These are phyloP conservation scores for Trichophyton verrucosum DNA, from an alignment of 2,329 filamentous ascomycete species.

Conservation along the genomic window DNA sequence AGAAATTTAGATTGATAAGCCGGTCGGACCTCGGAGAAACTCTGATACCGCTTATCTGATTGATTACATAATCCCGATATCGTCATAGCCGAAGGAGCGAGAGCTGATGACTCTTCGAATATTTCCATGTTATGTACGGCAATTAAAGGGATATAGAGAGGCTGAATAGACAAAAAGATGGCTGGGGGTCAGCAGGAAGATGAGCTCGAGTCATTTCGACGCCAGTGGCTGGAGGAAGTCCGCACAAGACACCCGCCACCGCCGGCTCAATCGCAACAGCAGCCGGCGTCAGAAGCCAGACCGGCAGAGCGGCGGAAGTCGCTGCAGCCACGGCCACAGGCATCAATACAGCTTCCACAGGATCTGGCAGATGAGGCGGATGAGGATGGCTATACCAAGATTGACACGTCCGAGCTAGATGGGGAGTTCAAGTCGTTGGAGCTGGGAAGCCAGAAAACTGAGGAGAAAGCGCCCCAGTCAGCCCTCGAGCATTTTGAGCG, in stretches of 20 bases:
- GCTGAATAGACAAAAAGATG: neutral
- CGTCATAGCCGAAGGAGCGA: neutral
- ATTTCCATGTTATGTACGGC: too few relatives aligned
- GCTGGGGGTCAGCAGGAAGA: neutral
- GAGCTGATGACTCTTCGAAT: neutral
- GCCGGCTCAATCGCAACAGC: too few relatives aligned
- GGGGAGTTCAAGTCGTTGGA: slow-evolving; percentile 28
- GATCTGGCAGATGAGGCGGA: neutral
- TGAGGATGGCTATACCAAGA: slow-evolving; percentile 10
- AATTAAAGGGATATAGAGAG: neutral
- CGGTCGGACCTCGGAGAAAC: neutral
- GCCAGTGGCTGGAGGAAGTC: slow-evolving; percentile 77
- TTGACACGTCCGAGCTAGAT: slow-evolving; percentile 18
- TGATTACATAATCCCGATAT: neutral
- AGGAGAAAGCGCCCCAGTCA: slow-evolving; percentile 49
- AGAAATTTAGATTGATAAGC: slow-evolving; percentile 2
- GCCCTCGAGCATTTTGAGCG: slow-evolving; percentile 88
- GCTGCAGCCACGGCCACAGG: neutral
- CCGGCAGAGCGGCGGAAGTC: slow-evolving; percentile 10
- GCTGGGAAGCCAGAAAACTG: slow-evolving; percentile 18
- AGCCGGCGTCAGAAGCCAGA: slow-evolving; percentile 9
- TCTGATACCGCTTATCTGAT: neutral
- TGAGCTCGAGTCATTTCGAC: slow-evolving; percentile 76
- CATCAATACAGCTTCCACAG: slow-evolving; percentile 4
- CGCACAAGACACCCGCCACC: slow-evolving; percentile 17